Evolutionary conservation across 495 filamentous ascomycete genomes (phyloP).

Genomic region (Podospora didyma): DNA sequence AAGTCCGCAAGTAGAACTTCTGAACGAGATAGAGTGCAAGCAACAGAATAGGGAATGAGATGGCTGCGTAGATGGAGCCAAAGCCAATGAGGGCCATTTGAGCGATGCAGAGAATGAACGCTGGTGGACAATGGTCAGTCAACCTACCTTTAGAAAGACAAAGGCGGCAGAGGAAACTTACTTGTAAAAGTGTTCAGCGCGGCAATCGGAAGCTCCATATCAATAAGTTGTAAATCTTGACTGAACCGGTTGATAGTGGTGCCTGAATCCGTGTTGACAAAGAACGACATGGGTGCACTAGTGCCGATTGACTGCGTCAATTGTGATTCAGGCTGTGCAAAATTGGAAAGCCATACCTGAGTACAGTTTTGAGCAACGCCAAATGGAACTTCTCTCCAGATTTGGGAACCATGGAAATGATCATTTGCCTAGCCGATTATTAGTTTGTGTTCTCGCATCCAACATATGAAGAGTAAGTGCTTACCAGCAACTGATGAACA

Average conservation of each 20-base stretch:
- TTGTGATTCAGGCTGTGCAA: not conserved
- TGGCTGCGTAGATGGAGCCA: constrained; percentile 41
- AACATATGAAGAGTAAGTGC: not conserved
- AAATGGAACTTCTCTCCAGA: constrained; percentile 26
- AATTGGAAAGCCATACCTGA: constrained; percentile 9
- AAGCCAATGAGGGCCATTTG: constrained; percentile 41
- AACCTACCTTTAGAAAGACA: not conserved
- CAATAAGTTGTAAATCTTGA: constrained; percentile 59
- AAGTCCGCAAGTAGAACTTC: constrained; percentile 61
- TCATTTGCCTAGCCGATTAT: constrained; percentile 20
- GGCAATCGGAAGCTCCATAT: constrained; percentile 49
- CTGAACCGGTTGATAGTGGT: constrained; percentile 45
- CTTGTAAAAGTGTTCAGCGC: constrained; percentile 24
- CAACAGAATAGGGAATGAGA: constrained; percentile 31
- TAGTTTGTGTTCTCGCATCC: not conserved
- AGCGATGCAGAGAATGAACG: constrained; percentile 23
- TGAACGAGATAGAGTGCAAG: constrained; percentile 50
- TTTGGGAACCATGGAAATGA: constrained; percentile 25
- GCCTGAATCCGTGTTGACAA: constrained; percentile 25
- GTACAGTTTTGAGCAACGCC: constrained; percentile 21
- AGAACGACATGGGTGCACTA: constrained; percentile 32
- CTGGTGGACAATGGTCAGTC: not conserved
- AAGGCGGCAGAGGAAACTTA: not conserved
- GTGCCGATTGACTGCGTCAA: not conserved
- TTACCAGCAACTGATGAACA: constrained; percentile 26